Evolutionary conservation across 164 flowering plant species (phyloP).

Genomic region (Aristolochia contorta): DNA sequence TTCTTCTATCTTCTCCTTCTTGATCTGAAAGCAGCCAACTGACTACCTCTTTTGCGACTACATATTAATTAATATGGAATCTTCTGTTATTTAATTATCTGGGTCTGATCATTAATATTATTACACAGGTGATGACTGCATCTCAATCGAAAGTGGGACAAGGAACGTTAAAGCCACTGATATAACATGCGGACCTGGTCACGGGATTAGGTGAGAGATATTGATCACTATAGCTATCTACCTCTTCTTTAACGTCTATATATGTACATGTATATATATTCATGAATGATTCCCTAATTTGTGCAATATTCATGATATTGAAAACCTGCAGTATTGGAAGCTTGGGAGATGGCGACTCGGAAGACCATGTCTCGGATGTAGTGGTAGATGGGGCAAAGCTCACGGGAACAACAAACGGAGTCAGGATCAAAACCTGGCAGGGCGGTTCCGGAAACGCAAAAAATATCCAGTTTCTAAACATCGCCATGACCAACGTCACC

Average conservation of each 20-base stretch:
- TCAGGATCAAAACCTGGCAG: constrained; percentile 56
- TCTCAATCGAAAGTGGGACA: constrained; percentile 43
- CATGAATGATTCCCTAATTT: neutral
- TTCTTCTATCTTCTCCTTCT: too few relatives aligned
- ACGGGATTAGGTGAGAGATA: constrained; percentile 51
- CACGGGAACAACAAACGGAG: constrained; percentile 46
- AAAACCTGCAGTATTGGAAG: constrained; percentile 49
- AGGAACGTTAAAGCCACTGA: constrained; percentile 23
- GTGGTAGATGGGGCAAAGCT: constrained; percentile 33
- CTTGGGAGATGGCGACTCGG: constrained; percentile 37
- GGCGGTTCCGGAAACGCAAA: constrained; percentile 45
- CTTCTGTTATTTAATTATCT: too few relatives aligned
- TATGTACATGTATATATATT: neutral
- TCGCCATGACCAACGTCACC: constrained; percentile 32
- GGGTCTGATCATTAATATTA: too few relatives aligned
- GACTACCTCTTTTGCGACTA: neutral
- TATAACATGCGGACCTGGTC: constrained; percentile 67
- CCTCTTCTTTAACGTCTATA: too few relatives aligned
- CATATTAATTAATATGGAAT: too few relatives aligned
- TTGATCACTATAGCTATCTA: too few relatives aligned
- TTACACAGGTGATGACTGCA: constrained; percentile 75
- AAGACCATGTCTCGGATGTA: constrained; percentile 38
- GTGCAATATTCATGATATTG: too few relatives aligned
- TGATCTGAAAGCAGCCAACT: too few relatives aligned
- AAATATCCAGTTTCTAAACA: constrained; percentile 31